Evolutionary conservation across 2,329 filamentous ascomycete genomes (phyloP), one percentile per base, ranked within the genome.

Genomic region (Arthrobotrys pseudoclavata): DNA sequence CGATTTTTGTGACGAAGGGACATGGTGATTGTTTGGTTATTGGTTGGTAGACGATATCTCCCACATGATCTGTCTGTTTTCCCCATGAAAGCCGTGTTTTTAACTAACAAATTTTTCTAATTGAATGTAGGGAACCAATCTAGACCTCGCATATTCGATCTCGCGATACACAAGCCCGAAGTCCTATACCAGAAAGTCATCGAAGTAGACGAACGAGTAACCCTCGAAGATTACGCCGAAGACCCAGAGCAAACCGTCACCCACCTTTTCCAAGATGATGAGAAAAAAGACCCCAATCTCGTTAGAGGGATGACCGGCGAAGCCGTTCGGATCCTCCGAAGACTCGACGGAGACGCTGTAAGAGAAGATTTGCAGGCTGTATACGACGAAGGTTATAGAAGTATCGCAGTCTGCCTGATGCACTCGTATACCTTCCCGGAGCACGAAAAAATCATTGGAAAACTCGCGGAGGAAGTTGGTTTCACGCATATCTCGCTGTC

Each of bases 141-240:
- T 15, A 87, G 94, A 55, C 94, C 94, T 20, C 91, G 91, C 83
- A 97, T 97, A 80, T 97, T 97, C 82, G 94, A 97, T 82, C 86
- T 97, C 53, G 92, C 92, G 18, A 97, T 97, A 80, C 87, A 88
- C 80, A 94, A 95, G 82, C 94, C 94, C 0, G 93, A 97, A 80
- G 92, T 96, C 6, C 85, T 97, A 4, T 97, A 97, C 83, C 90
- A 93, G 82, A 87, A 86, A 60, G 93, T 97, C 0, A 86, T 97
- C n/a, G 94, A 97, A 85, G 87, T 97, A 48, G 91, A 96, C 79
- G 94, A 97, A 86, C 87, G 94, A 42, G 93, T 97, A 2, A 97
- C 94, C 0, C 85, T 97, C 10, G 94, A 97, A 83, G 93, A 97
- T 82, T 97, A 96, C 81, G 92, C 93, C 0, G 94, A 97, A 84